Evolutionary conservation across 2,329 filamentous ascomycete genomes (phyloP).

Genomic region (Endocalyx cinctus): DNA sequence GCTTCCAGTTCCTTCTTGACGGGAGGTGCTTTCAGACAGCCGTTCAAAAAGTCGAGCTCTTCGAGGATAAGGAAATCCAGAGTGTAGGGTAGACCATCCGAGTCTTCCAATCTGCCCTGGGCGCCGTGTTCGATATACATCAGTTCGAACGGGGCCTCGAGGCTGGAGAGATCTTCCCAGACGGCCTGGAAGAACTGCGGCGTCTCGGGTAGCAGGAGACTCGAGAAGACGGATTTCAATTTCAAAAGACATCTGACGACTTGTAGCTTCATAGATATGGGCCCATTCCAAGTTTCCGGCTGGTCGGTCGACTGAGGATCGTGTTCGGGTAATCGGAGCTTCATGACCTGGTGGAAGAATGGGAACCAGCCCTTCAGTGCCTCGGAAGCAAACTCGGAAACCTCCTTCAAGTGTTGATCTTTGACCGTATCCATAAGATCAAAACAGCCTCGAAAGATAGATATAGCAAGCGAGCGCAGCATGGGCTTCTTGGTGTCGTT

Average conservation of each 20-base stretch:
- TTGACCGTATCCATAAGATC: constrained; percentile 96
- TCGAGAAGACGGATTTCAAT: constrained; percentile 78
- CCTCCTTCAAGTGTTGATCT: constrained; percentile 81
- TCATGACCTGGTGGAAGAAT: constrained; percentile 78
- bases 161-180: constrained; percentile 78
- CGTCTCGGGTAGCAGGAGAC: constrained; percentile 77
- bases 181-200: constrained; percentile 77
- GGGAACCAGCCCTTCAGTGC: constrained; percentile 80
- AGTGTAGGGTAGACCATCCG: constrained; percentile 88
- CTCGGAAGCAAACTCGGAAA: constrained; percentile 86
- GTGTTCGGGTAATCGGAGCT: constrained; percentile 67
- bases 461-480: constrained; percentile 79
- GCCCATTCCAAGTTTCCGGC: constrained; percentile 70
- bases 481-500: constrained; percentile 69
- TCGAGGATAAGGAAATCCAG: constrained; percentile 91
- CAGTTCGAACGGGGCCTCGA: constrained; percentile 69
- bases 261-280: constrained; percentile 85
- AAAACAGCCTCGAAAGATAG: constrained; percentile 86
- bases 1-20: constrained; percentile 85
- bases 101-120: constrained; percentile 84
- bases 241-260: constrained; percentile 92
- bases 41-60: constrained; percentile 91
- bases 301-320: constrained; percentile 47
- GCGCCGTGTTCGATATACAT: constrained; percentile 83
- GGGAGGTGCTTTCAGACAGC: constrained; percentile 80